Evolutionary conservation across 805 yeast genomes (phyloP).

Genomic region (Wickerhamia fluorescens): DNA sequence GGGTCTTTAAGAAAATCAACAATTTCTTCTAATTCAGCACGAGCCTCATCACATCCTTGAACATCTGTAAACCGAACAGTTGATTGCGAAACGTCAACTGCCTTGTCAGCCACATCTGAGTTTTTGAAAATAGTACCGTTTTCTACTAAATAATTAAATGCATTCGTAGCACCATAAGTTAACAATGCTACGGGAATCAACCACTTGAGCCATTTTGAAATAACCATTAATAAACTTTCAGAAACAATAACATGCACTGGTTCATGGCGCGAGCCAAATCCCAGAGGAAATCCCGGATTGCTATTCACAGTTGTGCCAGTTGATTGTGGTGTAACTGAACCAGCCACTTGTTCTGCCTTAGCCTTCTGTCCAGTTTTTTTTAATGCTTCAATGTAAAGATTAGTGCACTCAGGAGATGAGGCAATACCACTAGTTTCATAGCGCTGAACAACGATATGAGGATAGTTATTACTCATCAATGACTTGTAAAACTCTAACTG

Average conservation of each 20-base stretch:
- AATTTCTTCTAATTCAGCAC: slow-evolving; percentile 93
- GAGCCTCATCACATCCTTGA: slow-evolving; percentile 97
- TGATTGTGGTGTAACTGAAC: slow-evolving; percentile 5
- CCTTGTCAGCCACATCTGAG: slow-evolving; percentile 65
- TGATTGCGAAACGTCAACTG: slow-evolving; percentile 77
- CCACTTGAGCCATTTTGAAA: slow-evolving; percentile 88
- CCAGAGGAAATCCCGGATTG: slow-evolving; percentile 16
- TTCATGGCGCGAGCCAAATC: slow-evolving; percentile 60
- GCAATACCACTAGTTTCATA: slow-evolving; percentile 95
- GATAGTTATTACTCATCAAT: slow-evolving; percentile 73
- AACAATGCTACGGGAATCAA: slow-evolving; percentile 71
- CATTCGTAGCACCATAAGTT: slow-evolving; percentile 75
- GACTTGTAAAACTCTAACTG: slow-evolving; percentile 83
- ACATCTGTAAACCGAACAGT: slow-evolving; percentile 89
- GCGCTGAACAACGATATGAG: slow-evolving; percentile 93
- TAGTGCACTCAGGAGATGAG: slow-evolving; percentile 68
- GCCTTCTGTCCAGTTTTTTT: slow-evolving; percentile 67
- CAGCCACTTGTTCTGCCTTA: slow-evolving; percentile 64
- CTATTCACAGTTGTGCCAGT: neutral
- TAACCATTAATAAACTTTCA: slow-evolving; percentile 70
- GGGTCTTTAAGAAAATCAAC: slow-evolving; percentile 98
- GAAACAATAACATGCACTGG: slow-evolving; percentile 93
- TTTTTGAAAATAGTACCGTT: slow-evolving; percentile 73
- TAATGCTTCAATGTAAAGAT: slow-evolving; percentile 74
- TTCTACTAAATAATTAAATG: slow-evolving; percentile 74